Percentiles rank a stretch among this genome's conserved stretches.
phyloP scores from a whole-genome alignment of 228 moss, liverwort and hornwort species.

The Sphagnum fallax region DNA sequence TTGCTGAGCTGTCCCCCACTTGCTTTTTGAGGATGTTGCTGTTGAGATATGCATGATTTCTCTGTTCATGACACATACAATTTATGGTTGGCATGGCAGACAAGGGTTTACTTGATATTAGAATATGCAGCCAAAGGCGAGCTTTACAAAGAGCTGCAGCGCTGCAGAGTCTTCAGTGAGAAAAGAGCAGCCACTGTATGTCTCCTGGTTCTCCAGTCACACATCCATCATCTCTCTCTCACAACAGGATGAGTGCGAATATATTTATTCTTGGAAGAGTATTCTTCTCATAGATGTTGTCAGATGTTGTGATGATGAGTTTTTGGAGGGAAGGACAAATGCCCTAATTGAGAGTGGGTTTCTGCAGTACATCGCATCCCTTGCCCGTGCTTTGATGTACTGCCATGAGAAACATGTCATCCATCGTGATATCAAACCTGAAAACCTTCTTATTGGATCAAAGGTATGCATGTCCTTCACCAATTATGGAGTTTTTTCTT shows the following conservation, averaged over 20 bases:
- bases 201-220: not conserved
- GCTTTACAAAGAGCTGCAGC: conserved; percentile 90
- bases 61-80: not conserved
- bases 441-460: conserved; percentile 75
- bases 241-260: too few species aligned
- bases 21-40: too few species aligned
- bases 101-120: conserved; percentile 79
- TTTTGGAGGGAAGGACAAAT: too few species aligned
- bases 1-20: too few species aligned
- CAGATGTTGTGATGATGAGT: too few species aligned
- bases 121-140: conserved; percentile 96
- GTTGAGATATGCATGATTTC: too few species aligned
- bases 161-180: conserved; percentile 76
- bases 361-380: conserved; percentile 79
- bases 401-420: conserved; percentile 97
- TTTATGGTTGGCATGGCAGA: conserved; percentile 18
- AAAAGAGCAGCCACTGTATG: conserved; percentile 79
- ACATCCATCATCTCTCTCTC: too few species aligned
- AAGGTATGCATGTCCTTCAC: conserved; percentile 38
- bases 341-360: not conserved
- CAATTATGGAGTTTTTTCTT: not conserved
- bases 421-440: conserved; percentile 93
- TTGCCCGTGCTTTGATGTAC: conserved; percentile 81
- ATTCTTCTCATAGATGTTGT: too few species aligned
- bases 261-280: too few species aligned